These are phyloP conservation scores for Alloteropsis angusta DNA, from an alignment of 202 grass and related monocot species.

Conservation along the genomic window DNA sequence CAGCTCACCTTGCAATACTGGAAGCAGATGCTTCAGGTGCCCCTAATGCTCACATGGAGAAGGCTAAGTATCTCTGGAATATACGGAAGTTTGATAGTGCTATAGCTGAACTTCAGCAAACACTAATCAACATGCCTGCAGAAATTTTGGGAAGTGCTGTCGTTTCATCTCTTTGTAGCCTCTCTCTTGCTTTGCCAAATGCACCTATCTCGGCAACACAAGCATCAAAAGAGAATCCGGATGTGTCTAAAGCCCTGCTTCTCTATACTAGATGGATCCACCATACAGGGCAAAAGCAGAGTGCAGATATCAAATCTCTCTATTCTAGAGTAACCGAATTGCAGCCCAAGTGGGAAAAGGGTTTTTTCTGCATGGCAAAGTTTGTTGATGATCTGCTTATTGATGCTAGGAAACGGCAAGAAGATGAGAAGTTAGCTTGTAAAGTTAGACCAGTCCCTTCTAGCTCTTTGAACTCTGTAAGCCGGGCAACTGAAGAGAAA, in stretches of 20 bases:
- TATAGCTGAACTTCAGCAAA: slow-evolving; percentile 93
- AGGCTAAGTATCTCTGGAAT: slow-evolving; percentile 91
- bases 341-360: slow-evolving; percentile 90
- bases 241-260: slow-evolving; percentile 88
- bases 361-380: slow-evolving; percentile 91
- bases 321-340: slow-evolving; percentile 83
- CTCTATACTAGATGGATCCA: slow-evolving; percentile 99
- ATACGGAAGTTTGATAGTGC: slow-evolving; percentile 81
- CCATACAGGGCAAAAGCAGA: slow-evolving; percentile 90
- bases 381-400: slow-evolving; percentile 92
- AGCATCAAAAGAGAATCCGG: slow-evolving; percentile 66
- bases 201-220: slow-evolving; percentile 58
- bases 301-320: slow-evolving; percentile 63
- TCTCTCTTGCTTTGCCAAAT: slow-evolving; percentile 86
- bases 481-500: slow-evolving; percentile 52
- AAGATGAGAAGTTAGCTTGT: slow-evolving; percentile 60
- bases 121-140: slow-evolving; percentile 74
- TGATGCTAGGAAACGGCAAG: slow-evolving; percentile 90
- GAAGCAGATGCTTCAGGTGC: slow-evolving; percentile 86
- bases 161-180: slow-evolving; percentile 72
- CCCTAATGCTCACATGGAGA: slow-evolving; percentile 85
- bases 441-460: slow-evolving; percentile 33
- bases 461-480: slow-evolving; percentile 41
- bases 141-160: slow-evolving; percentile 58
- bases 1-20: slow-evolving; percentile 81